Evolutionary conservation across 148 eudicot genomes (phyloP), one percentile per base, ranked within the genome.

Genomic region (Mesembryanthemum crystallinum): DNA sequence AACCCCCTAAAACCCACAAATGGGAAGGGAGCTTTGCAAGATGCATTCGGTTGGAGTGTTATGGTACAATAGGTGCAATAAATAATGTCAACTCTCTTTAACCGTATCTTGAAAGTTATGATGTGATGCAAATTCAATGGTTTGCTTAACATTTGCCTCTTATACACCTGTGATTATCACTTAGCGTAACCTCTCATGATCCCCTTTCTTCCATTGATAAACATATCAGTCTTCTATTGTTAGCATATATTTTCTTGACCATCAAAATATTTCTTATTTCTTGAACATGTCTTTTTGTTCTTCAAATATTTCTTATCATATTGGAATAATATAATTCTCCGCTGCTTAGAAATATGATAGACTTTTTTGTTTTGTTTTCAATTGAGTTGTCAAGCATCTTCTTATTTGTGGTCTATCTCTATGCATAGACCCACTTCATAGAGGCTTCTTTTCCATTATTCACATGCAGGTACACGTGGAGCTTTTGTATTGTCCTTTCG

Each of bases 391-490:
- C 60, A 42, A n/a, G 65, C 60, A 60, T 54, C 67, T 27, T 20
- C 23, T 64, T 37, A 20, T 27, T 30, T 35, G 27, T 5, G 47
- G 29, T 72, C 64, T 65, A 1, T 43, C 49, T 32, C 21, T 28
- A 15, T 58, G 43, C 32, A 66, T 51, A 21, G 54, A 21, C n/a
- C 49, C 60, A 32, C 21, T 60, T 71, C 23, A 63, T 24, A 54
- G 69, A 27, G 5, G 27, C 37, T 12, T 20, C 51, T 4, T 25
- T 67, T 76, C 27, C 8, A 29, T 27, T 3, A n/a, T 71, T 60
- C n/a, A 24, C 73, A 61, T 82, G 81, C 77, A 95, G 99, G 99
- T 95, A 74, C 99, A 95, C 71, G 77, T 95, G 91, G 99, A 95
- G 87, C 92, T 95, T 76, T 77, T 95, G 60, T 95, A 95, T 79